phyloP scores from a whole-genome alignment of 192 early-diverging fungal genomes.

The Backusella psychrophila region DNA sequence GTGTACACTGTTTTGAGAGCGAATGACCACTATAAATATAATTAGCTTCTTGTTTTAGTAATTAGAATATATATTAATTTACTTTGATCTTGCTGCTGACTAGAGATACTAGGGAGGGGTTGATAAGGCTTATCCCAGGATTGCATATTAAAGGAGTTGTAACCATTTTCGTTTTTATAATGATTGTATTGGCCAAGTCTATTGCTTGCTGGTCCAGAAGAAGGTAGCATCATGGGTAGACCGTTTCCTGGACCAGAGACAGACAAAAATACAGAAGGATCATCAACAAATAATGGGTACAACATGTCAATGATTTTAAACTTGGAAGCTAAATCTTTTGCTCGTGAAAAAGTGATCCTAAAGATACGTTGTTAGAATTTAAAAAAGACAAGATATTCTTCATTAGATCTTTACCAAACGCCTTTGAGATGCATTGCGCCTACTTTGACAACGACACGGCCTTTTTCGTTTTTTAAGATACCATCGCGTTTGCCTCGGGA shows the following conservation, averaged over 20 bases:
- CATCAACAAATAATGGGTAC: conserved; percentile 72
- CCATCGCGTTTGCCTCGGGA: conserved; percentile 82
- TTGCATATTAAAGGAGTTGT: conserved; percentile 3
- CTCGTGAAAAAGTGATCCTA: conserved; percentile 62
- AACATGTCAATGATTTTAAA: conserved; percentile 68
- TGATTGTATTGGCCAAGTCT: neutral
- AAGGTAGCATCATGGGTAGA: neutral
- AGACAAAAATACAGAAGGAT: conserved; percentile 67
- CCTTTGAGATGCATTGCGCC: conserved; percentile 86
- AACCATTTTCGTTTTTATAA: neutral
- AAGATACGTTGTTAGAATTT: neutral
- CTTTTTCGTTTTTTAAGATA: conserved; percentile 84
- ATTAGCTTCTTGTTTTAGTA: too few species aligned
- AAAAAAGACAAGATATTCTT: neutral
- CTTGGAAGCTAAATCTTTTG: conserved; percentile 61
- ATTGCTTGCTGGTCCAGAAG: neutral
- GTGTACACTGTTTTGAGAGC: neutral
- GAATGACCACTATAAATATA: conserved; percentile 11
- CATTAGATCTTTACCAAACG: conserved; percentile 60
- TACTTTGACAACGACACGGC: conserved; percentile 77
- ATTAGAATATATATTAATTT: neutral
- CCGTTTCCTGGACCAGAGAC: neutral
- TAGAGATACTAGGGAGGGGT: conserved; percentile 18
- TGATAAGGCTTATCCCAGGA: conserved; percentile 25
- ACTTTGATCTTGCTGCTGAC: conserved; percentile 12